phyloP scores from a whole-genome alignment of 164 flowering plant species.

The Paratinospora sagittata region DNA sequence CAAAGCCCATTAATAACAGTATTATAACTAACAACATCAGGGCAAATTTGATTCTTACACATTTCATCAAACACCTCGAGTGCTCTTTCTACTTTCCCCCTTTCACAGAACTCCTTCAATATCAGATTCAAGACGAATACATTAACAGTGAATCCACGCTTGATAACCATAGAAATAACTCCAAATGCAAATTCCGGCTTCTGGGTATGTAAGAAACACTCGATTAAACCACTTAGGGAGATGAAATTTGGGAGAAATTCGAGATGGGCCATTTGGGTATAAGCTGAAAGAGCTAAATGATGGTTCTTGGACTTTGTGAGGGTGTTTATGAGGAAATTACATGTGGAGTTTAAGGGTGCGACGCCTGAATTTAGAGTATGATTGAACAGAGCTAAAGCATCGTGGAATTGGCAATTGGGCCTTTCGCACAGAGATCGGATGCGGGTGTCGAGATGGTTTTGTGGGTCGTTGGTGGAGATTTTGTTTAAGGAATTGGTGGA shows the following conservation, averaged over 20 bases:
- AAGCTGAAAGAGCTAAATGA: constrained; percentile 38
- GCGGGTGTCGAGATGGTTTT: constrained; percentile 24
- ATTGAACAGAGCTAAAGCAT: constrained; percentile 37
- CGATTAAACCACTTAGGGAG: constrained; percentile 38
- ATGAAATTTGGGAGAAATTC: constrained; percentile 29
- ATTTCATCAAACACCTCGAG: constrained; percentile 34
- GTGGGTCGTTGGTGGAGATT: neutral
- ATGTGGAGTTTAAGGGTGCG: constrained; percentile 34
- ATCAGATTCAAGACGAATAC: constrained; percentile 36
- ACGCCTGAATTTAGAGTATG: constrained; percentile 23
- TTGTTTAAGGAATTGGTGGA: neutral
- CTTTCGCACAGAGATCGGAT: constrained; percentile 35
- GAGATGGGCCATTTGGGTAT: constrained; percentile 30
- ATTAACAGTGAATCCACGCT: constrained; percentile 45
- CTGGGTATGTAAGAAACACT: constrained; percentile 34
- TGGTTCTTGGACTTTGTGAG: constrained; percentile 37
- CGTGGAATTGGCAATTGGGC: constrained; percentile 24
- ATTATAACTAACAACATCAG: constrained; percentile 49
- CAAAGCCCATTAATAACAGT: constrained; percentile 54
- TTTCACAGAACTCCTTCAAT: constrained; percentile 48
- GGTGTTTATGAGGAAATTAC: constrained; percentile 35
- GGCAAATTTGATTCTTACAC: constrained; percentile 22
- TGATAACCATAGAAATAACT: constrained; percentile 48
- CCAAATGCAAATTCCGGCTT: constrained; percentile 38
- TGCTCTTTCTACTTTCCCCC: constrained; percentile 33